Conservation (phyloP, 768 basidiomycete genomes). For the Psilocybe cyanescens region DNA sequence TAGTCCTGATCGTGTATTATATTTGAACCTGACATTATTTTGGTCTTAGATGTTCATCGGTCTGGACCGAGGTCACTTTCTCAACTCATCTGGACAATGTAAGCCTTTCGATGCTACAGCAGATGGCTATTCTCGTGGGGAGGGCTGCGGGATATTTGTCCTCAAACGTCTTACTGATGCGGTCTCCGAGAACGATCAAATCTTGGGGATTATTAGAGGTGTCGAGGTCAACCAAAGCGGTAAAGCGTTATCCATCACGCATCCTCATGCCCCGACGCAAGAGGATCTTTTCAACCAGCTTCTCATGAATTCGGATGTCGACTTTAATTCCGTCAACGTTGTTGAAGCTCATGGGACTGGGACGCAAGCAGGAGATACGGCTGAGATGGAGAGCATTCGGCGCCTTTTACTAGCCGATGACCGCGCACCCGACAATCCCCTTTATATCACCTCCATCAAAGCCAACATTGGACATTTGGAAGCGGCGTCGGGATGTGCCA, state of each 20-base stretch:
- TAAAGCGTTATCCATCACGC: constrained; percentile 68
- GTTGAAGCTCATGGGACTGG: constrained; percentile 81
- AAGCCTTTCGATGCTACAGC: constrained; percentile 73
- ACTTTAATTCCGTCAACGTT: constrained; percentile 53
- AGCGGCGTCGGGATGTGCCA: constrained; percentile 74
- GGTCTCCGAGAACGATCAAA: constrained; percentile 63
- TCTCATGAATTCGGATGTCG: constrained; percentile 46
- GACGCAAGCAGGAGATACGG: constrained; percentile 71
- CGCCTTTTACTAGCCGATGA: constrained; percentile 46
- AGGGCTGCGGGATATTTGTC: constrained; percentile 74
- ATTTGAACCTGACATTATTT: neutral
- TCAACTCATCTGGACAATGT: constrained; percentile 69
- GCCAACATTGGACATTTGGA: constrained; percentile 79
- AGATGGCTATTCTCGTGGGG: constrained; percentile 73
- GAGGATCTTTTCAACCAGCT: constrained; percentile 54
- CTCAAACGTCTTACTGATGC: constrained; percentile 75
- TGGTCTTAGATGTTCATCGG: constrained; percentile 65
- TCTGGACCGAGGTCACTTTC: constrained; percentile 69
- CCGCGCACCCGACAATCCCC: constrained; percentile 47
- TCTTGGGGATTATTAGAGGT: constrained; percentile 71
- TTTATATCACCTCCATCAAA: constrained; percentile 72
- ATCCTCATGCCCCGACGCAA: constrained; percentile 70
- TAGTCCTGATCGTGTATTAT: neutral
- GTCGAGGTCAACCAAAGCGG: constrained; percentile 77
- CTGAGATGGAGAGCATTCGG: constrained; percentile 67